These are phyloP conservation scores for Perilla frutescens DNA, from an alignment of 257 asterid species.

Conservation along the genomic window DNA sequence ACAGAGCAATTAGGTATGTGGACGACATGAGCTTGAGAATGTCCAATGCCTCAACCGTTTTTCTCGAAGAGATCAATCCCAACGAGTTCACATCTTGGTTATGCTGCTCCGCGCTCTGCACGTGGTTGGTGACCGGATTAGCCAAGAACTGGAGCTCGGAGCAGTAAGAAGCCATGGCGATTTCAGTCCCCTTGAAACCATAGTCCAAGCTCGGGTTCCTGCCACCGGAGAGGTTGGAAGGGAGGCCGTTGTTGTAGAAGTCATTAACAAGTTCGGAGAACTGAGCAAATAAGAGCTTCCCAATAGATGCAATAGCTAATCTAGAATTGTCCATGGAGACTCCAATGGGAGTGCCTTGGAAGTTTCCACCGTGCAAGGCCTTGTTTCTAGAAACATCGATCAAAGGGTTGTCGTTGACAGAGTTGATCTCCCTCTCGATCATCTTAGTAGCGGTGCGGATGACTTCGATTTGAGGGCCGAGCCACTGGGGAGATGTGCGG, in stretches of 20 bases:
- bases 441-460: slow-evolving; percentile 58
- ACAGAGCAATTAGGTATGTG: slow-evolving; percentile 47
- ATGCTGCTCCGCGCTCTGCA: slow-evolving; percentile 65
- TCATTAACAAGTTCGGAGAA: slow-evolving; percentile 60
- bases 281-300: slow-evolving; percentile 57
- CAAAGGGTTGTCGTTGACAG: slow-evolving; percentile 59
- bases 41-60: slow-evolving; percentile 56
- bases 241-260: slow-evolving; percentile 60
- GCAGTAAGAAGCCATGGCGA: slow-evolving; percentile 66
- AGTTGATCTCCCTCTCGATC: slow-evolving; percentile 63
- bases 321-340: slow-evolving; percentile 61
- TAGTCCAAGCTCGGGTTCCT: slow-evolving; percentile 61
- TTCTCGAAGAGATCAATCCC: slow-evolving; percentile 56
- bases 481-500: slow-evolving; percentile 62
- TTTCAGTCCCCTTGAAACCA: slow-evolving; percentile 60
- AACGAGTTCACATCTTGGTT: slow-evolving; percentile 65
- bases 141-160: slow-evolving; percentile 64
- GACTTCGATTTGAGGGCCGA: slow-evolving; percentile 63
- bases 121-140: slow-evolving; percentile 59
- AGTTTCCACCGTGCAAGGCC: slow-evolving; percentile 63
- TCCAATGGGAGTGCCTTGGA: slow-evolving; percentile 68
- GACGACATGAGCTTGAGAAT: slow-evolving; percentile 57
- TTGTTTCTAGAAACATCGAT: slow-evolving; percentile 62
- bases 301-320: slow-evolving; percentile 55
- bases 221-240: slow-evolving; percentile 59